Conservation (phyloP, 352 stramenopile species). For the Globisporangium parvum region DNA sequence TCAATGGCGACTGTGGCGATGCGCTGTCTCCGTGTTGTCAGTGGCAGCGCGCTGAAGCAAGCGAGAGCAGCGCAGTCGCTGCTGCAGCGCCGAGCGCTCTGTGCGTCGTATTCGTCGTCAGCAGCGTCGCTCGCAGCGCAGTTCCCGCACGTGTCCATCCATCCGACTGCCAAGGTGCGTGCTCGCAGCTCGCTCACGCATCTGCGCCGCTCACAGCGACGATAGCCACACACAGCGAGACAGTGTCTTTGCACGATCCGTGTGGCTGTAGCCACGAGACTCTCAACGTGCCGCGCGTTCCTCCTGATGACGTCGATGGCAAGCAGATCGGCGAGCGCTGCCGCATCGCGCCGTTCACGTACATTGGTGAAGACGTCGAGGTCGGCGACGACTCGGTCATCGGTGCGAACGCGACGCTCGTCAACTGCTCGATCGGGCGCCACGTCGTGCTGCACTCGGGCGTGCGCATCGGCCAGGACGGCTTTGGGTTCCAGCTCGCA, state of each 20-base stretch:
- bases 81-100: neutral
- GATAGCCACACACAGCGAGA: no score
- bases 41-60: neutral
- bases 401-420: conserved; percentile 47
- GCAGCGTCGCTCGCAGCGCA: conserved; percentile 1
- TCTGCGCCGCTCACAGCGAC: no score
- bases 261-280: no score
- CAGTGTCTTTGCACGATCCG: no score
- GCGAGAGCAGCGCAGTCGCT: neutral
- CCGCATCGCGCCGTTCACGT: conserved; percentile 47
- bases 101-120: neutral
- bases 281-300: neutral
- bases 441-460: conserved; percentile 70
- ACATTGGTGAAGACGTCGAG: conserved; percentile 49
- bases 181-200: neutral
- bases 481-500: conserved; percentile 77
- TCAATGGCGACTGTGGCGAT: neutral
- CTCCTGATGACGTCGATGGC: neutral
- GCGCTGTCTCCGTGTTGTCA: neutral
- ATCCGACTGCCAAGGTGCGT: conserved; percentile 36
- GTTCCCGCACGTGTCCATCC: conserved; percentile 27
- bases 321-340: conserved; percentile 52
- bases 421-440: conserved; percentile 61
- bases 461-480: conserved; percentile 69
- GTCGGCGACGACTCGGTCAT: conserved; percentile 49